Conservation (phyloP, 2,329 filamentous ascomycete genomes). For the Aspergillus persii region DNA sequence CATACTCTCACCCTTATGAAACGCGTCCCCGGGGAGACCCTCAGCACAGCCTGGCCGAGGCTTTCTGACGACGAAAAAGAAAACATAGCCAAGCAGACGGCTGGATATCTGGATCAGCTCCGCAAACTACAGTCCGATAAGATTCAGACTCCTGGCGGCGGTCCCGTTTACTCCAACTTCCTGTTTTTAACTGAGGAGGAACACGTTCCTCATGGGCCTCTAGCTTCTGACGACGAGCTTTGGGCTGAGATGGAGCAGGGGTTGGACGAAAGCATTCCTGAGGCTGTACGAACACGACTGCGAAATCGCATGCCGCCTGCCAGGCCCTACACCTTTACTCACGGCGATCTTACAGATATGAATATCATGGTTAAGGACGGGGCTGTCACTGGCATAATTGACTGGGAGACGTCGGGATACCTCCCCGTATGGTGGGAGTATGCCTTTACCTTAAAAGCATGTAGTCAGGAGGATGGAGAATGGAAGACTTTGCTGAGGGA, state of each 20-base stretch:
- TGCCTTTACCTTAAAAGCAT: constrained; percentile 9
- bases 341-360: constrained; percentile 36
- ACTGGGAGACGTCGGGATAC: constrained; percentile 41
- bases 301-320: constrained; percentile 14
- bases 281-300: constrained; percentile 3
- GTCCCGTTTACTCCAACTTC: constrained; percentile 10
- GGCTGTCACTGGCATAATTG: constrained; percentile 39
- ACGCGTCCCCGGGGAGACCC: constrained; percentile 17
- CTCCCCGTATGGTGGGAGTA: constrained; percentile 42
- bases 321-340: constrained; percentile 39
- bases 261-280: constrained; percentile 3
- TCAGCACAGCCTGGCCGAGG: constrained; percentile 16
- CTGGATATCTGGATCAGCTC: constrained; percentile 20
- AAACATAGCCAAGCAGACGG: constrained; percentile 22
- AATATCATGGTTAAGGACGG: constrained; percentile 43
- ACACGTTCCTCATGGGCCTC: constrained; percentile 5
- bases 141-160: constrained; percentile 14
- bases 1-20: constrained; percentile 12
- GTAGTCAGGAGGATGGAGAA: constrained; percentile 15
- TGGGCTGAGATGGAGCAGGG: constrained; percentile 12
- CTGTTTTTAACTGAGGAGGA: constrained; percentile 8
- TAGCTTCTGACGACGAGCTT: constrained; percentile 13
- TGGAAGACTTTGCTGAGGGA: constrained; percentile 17
- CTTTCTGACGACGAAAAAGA: constrained; percentile 18
- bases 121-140: constrained; percentile 13